Percentiles rank a stretch among this genome's conserved stretches.
phyloP scores from a whole-genome alignment of 805 yeast species.

The Yamadazyma nakazawae region DNA sequence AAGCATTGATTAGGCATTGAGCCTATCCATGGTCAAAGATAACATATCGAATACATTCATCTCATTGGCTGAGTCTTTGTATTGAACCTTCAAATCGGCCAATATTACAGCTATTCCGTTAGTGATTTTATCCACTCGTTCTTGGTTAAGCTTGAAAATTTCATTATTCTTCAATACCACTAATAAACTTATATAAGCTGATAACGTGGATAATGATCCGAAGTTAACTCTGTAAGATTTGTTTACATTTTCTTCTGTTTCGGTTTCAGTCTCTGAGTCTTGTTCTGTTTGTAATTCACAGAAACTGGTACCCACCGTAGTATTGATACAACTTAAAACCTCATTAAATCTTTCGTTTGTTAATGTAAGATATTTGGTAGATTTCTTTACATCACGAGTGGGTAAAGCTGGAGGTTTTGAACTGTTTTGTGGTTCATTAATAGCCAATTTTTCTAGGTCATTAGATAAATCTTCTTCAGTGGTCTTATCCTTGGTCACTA shows the following conservation, averaged over 20 bases:
- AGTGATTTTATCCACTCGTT: conserved; percentile 15
- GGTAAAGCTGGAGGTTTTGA: conserved; percentile 21
- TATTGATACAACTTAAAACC: conserved; percentile 41
- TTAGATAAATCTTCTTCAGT: conserved; percentile 1
- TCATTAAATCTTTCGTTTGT: conserved; percentile 40
- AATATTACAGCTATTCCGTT: conserved; percentile 27
- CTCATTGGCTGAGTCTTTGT: conserved; percentile 15
- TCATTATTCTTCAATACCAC: conserved; percentile 27
- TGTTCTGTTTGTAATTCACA: conserved; percentile 11
- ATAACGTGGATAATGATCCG: conserved; percentile 39
- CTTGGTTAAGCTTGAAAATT: conserved; percentile 14
- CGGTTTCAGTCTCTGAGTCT: conserved; percentile 16
- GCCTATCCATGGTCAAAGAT: conserved; percentile 33
- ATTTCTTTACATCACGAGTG: conserved; percentile 31
- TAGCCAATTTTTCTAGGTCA: background rate
- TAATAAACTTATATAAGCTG: conserved; percentile 57
- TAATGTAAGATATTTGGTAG: conserved; percentile 38
- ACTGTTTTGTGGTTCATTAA: background rate
- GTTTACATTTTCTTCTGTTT: conserved; percentile 11
- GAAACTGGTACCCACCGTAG: conserved; percentile 36
- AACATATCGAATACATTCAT: conserved; percentile 34
- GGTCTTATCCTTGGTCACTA: conserved; percentile 41
- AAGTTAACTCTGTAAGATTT: conserved; percentile 19
- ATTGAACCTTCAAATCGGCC: conserved; percentile 15
- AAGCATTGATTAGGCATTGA: conserved; percentile 12